Evolutionary conservation across 176 grass and related monocot species (phyloP), one percentile per base, ranked within the genome.

Genomic region (Secale cereale): DNA sequence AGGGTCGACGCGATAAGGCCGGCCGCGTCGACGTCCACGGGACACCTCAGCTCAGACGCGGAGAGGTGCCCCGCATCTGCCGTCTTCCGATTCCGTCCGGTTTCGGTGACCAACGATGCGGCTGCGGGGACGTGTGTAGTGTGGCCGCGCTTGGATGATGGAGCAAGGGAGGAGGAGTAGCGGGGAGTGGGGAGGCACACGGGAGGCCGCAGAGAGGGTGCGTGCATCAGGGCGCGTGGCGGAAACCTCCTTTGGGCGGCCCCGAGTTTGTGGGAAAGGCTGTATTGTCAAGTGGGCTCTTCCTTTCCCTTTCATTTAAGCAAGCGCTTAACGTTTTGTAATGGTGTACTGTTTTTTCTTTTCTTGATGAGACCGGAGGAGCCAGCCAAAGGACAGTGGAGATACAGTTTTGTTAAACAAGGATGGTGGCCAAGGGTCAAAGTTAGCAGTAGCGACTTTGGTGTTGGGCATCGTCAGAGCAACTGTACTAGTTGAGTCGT

Each of bases 181-280:
- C 3, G 10, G 23, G 10, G 5, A 14, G 5, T 4, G 11, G 5
- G 4, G 27, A 30, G 71, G 65, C 88, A 86, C 84, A 90, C 14
- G 15, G 0, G 0, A 0, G 0, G 6, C 56, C 74, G 0, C 65
- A 79, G 2, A 32, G 54, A 60, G 33, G 8, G 23, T 1, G n/a
- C 0, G 37, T 14, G 65, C 54, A 67, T 11, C 36, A 37, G 9
- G 36, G 36, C 36, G 35, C 35, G 36, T 37, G 36, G 36, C 36
- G 13, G 43, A 46, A 46, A 46, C 2, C 31, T 70, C 22, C 3
- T 19, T 57, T 57, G 52, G 76, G 1, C 54, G 23, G 36, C 36
- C 54, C 79, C 62, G 10, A 61, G 80, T 88, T 88, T 83, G 35
- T 77, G 25, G 80, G 72, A 78, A 61, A 61, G 80, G 79, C 79